Evolutionary conservation across 169 alveolate genomes (phyloP), one percentile per base, ranked within the genome.

Genomic region (Plasmodium gallinaceum): DNA sequence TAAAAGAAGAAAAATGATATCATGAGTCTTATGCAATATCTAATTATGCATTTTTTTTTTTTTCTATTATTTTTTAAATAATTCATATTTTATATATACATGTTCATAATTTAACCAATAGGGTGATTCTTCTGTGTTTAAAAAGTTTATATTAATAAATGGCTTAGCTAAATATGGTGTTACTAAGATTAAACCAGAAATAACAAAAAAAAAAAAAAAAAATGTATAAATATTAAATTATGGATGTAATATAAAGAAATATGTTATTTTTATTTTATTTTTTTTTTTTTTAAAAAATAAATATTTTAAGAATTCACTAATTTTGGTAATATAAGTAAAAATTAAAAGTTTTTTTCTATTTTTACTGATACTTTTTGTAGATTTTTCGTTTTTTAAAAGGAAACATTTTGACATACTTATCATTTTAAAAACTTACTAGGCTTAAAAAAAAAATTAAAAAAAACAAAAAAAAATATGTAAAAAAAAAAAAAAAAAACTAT

Each of bases 101-200:
- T 92, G 70, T 32, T 93, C 66, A 18, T 93, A 94, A 9, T 69
- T 32, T 16, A 92, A 51, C 95, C 96, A 94, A 42, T 88, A 85
- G 6, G 96, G 93, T 7, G 20, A 69, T 43, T 88, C 62, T 12
- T 39, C 87, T 39, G 51, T 73, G 46, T 54, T 74, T 8, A 93
- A 93, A 70, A 85, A 88, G 37, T 88, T 88, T 32, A 93, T 88
- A 74, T 94, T 92, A 22, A 94, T 93, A 70, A 85, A 94, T 7
- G 96, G 96, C 42, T 94, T 71, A 12, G 96, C 96, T 88, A 94
- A 54, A 61, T 88, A 94, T 8, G 96, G 96, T 46, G 54, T 74
- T 58, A 58, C 58, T 68, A 45, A 51, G 4, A 32, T 32, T 32
- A 2, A 32, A 32, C 39, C 1, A 32, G 39, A 32, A 32, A 1